Conservation (phyloP, 129 eudicot species). For the Smallanthus sonchifolius region DNA sequence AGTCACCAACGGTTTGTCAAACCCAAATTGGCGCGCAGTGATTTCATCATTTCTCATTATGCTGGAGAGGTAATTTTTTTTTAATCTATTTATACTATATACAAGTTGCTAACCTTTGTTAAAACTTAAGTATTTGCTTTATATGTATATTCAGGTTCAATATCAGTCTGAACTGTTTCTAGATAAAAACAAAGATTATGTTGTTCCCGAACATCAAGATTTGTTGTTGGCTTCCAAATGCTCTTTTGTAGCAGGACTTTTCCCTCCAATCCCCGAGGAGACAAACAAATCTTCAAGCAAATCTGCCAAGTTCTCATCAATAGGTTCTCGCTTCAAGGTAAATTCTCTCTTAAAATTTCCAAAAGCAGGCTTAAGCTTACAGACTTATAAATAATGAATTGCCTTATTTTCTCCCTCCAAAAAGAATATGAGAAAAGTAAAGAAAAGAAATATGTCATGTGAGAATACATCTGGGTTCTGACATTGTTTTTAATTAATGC, state of each 20-base stretch:
- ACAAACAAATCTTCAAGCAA: constrained; percentile 69
- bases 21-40: constrained; percentile 91
- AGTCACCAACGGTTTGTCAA: constrained; percentile 79
- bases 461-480: constrained; percentile 17
- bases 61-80: constrained; percentile 80
- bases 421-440: neutral
- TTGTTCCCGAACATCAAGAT: constrained; percentile 98
- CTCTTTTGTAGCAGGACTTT: constrained; percentile 80
- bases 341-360: constrained; percentile 1
- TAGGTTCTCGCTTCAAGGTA: constrained; percentile 97
- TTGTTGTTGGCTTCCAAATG: constrained; percentile 84
- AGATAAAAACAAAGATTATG: constrained; percentile 98
- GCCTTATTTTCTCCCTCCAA: constrained; percentile 6
- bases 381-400: constrained; percentile 9
- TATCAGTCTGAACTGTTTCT: constrained; percentile 87
- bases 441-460: neutral
- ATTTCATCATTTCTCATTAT: constrained; percentile 88
- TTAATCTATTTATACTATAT: constrained; percentile 1
- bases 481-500: constrained; percentile 30
- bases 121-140: constrained; percentile 20
- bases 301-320: constrained; percentile 94
- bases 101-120: constrained; percentile 15
- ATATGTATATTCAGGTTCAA: constrained; percentile 54
- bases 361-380: constrained; percentile 4
- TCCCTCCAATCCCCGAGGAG: constrained; percentile 85